These are phyloP conservation scores for Nadsonia commutata DNA, from an alignment of 1,139 yeast genomes.

Conservation along the genomic window DNA sequence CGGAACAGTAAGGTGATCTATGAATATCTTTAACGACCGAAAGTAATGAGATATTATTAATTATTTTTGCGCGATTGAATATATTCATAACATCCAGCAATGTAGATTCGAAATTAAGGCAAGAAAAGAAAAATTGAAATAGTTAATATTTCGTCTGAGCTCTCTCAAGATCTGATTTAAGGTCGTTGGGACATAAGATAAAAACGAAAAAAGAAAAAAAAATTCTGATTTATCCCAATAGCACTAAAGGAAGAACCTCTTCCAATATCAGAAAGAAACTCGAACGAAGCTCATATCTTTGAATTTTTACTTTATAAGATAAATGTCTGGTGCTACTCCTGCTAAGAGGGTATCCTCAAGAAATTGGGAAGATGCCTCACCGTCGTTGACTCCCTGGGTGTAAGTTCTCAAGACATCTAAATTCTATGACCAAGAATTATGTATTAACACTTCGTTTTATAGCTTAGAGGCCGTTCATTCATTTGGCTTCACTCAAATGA, in stretches of 20 bases:
- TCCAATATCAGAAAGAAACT: not conserved
- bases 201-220: not conserved
- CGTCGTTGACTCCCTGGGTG: constrained; percentile 19
- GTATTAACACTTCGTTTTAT: constrained; percentile 1
- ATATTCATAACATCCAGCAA: not conserved
- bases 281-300: too few relatives aligned
- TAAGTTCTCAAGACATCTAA: constrained; percentile 9
- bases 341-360: constrained; percentile 12
- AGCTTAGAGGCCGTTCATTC: constrained; percentile 47
- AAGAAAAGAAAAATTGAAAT: constrained; percentile 1
- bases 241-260: not conserved
- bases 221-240: not conserved
- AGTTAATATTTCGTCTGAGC: not conserved
- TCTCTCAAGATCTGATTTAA: too few relatives aligned
- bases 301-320: too few relatives aligned
- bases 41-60: not conserved
- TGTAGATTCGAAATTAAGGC: not conserved
- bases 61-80: not conserved
- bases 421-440: not conserved
- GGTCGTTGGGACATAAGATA: not conserved
- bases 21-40: not conserved
- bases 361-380: constrained; percentile 17
- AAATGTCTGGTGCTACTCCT: not conserved
- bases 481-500: constrained; percentile 70
- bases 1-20: too few relatives aligned